Percentiles rank a stretch among this genome's conserved stretches.
Conservation (phyloP, 1,139 yeast species). For the Saccharomycopsis phalli region DNA sequence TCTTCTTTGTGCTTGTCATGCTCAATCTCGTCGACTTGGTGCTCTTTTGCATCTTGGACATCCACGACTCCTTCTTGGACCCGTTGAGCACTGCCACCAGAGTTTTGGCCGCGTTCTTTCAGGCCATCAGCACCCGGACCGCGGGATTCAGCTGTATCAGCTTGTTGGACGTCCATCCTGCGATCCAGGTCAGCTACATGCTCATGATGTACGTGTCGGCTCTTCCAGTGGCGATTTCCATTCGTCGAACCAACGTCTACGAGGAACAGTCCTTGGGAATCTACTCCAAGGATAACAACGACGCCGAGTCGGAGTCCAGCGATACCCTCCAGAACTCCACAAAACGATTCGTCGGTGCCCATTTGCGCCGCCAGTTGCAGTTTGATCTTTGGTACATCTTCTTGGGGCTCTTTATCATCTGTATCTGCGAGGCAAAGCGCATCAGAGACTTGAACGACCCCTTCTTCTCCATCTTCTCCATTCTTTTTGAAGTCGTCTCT, state of each 20-base stretch:
- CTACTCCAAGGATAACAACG: slow-evolving; percentile 30
- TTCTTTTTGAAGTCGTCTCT: slow-evolving; percentile 81
- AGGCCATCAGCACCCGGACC: slow-evolving; percentile 88
- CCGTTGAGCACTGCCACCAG: slow-evolving; percentile 57
- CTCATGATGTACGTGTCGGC: slow-evolving; percentile 98
- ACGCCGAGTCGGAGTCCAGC: neutral
- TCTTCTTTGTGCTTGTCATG: slow-evolving; percentile 59
- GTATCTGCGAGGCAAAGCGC: slow-evolving; percentile 72
- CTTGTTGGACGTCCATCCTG: slow-evolving; percentile 67
- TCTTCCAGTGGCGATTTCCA: slow-evolving; percentile 89
- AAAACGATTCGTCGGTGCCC: slow-evolving; percentile 69
- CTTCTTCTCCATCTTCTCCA: slow-evolving; percentile 58
- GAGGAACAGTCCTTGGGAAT: slow-evolving; percentile 94
- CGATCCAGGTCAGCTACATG: slow-evolving; percentile 87
- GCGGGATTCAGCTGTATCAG: slow-evolving; percentile 80
- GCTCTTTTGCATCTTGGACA: slow-evolving; percentile 70
- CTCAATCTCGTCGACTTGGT: slow-evolving; percentile 73
- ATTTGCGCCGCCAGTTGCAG: slow-evolving; percentile 83
- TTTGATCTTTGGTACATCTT: slow-evolving; percentile 93
- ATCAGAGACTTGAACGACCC: slow-evolving; percentile 37
- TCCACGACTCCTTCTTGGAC: slow-evolving; percentile 40
- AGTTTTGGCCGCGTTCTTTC: slow-evolving; percentile 75
- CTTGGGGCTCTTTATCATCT: slow-evolving; percentile 74
- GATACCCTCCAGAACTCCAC: slow-evolving; percentile 21
- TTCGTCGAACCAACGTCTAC: slow-evolving; percentile 92